phyloP scores from a whole-genome alignment of 2,329 filamentous ascomycete species.

The Neofusicoccum umdonicola region DNA sequence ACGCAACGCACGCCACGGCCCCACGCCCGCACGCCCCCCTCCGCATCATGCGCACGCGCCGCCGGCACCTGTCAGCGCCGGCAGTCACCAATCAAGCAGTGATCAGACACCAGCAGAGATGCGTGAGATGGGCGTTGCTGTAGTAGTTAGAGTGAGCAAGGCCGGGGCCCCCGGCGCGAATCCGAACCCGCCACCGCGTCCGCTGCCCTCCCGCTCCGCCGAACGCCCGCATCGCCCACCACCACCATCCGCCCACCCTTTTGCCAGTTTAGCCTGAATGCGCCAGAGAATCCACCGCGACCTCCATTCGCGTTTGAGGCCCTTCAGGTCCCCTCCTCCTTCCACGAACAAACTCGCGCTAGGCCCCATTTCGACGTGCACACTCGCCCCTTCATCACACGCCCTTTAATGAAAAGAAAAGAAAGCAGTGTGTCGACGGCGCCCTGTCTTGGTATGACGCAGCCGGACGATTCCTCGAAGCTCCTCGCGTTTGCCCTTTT shows the following conservation, averaged over 20 bases:
- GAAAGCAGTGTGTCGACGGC: too few species aligned
- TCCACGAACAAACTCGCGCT: too few species aligned
- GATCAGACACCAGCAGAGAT: background rate
- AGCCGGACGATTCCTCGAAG: background rate
- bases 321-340: too few species aligned
- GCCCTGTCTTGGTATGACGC: too few species aligned
- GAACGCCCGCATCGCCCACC: background rate
- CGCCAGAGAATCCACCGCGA: background rate
- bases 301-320: too few species aligned
- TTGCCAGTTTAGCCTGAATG: constrained; percentile 3
- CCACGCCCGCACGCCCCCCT: background rate
- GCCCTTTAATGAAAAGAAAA: too few species aligned
- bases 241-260: too few species aligned
- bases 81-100: background rate
- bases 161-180: background rate
- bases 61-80: background rate
- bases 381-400: too few species aligned
- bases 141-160: background rate
- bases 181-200: background rate
- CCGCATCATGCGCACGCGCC: background rate
- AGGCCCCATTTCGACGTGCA: too few species aligned
- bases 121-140: background rate
- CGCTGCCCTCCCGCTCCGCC: constrained; percentile 3
- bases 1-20: too few species aligned
- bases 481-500: background rate